These are phyloP conservation scores for Exophiala dermatitidis DNA, from an alignment of 2,329 filamentous ascomycete species.

Conservation along the genomic window DNA sequence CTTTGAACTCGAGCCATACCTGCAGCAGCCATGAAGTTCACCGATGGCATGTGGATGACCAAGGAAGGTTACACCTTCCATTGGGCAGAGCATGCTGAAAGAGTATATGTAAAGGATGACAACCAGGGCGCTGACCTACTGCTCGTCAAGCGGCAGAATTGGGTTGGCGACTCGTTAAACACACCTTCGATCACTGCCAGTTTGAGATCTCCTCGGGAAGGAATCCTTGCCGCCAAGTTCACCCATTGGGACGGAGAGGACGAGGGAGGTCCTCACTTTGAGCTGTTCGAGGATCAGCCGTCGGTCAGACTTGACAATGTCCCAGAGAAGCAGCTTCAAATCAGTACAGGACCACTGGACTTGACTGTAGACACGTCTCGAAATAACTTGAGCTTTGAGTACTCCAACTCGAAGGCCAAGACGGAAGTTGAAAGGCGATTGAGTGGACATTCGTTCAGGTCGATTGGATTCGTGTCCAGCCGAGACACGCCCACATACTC, in stretches of 20 bases:
- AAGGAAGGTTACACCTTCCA: too few species aligned
- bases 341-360: too few species aligned
- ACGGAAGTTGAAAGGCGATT: too few species aligned
- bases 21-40: too few species aligned
- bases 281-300: not conserved
- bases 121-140: not conserved
- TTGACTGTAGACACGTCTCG: too few species aligned
- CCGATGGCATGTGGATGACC: too few species aligned
- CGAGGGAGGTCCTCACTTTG: constrained; percentile 7
- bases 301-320: not conserved
- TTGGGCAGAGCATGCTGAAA: constrained; percentile 34
- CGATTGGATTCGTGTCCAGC: too few species aligned
- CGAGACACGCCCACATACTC: too few species aligned
- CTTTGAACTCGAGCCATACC: too few species aligned
- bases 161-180: constrained; percentile 5
- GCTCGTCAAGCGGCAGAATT: not conserved
- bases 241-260: constrained; percentile 10
- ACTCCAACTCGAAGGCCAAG: too few species aligned
- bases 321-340: not conserved
- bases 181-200: constrained; percentile 1
- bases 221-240: constrained; percentile 2
- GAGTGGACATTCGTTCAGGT: too few species aligned
- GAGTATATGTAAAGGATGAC: not conserved
- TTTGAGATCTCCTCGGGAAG: constrained; percentile 6
- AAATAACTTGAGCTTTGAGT: too few species aligned